Evolutionary conservation across 1,284 basidiomycete species (phyloP), one percentile per base, ranked within the genome.

Genomic region (Cryptococcus deneoformans): DNA sequence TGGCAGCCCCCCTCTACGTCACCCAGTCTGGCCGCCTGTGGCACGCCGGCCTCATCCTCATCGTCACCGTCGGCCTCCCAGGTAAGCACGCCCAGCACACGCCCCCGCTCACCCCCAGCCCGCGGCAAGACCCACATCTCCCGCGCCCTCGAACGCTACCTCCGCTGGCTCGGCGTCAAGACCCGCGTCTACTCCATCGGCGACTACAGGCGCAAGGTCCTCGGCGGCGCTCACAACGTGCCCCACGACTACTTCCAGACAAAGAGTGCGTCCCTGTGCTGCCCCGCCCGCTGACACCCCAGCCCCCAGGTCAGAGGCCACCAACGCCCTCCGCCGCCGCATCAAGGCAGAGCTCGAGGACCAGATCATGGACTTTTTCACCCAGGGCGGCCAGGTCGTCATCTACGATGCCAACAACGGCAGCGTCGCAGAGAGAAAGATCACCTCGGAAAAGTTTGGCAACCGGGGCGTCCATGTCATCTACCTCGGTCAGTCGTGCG

Each of bases 401-500:
- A 94, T 99, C 60, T 99, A 98, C 79, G 96, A 99, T 73, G 96
- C 96, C n/a, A 99, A 99, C 75, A 98, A 99, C 70, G 92, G 92
- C 1, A 87, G 86, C 9, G 81, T 82, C 48, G 82, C 81, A 46
- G 82, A 83, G 40, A 81, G 96, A 52, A 84, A 87, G 61, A 81
- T 80, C 14, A 79, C 96, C 40, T 86, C 88, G 2, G 86, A 93
- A 76, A 91, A 86, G 78, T 98, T 96, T 70, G 86, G 88, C 75
- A 83, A 85, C 66, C 82, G 79, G 50, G 88, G 89, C 12, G 86
- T 95, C 50, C 94, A 98, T 81, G 90, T 98, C 63, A 86, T 98
- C 72, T 85, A 96, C 77, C 83, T 98, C 20, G 92, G 93, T 91
- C 69, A 62, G 86, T 77, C 29, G 45, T 40, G 11, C 16, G n/a